These are phyloP conservation scores for Scleroderma citrinum DNA, from an alignment of 768 basidiomycete genomes.

Conservation along the genomic window DNA sequence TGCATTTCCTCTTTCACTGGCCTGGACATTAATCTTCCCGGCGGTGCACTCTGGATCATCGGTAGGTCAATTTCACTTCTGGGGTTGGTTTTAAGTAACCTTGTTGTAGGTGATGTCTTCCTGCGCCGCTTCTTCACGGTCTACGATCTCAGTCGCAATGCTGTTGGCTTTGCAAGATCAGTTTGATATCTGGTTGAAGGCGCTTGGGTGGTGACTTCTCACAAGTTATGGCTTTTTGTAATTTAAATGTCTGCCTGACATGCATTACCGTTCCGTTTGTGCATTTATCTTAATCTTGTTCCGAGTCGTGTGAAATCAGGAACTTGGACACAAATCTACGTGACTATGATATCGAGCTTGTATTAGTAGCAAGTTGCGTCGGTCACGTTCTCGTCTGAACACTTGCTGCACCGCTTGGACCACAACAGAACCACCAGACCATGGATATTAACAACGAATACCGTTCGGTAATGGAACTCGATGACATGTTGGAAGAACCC, in stretches of 20 bases:
- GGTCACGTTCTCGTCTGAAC: not conserved
- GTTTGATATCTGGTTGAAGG: constrained; percentile 16
- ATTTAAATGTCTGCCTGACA: not conserved
- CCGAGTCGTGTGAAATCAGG: no score
- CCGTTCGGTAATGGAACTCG: constrained; percentile 7
- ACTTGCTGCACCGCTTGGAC: not conserved
- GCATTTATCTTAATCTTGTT: no score
- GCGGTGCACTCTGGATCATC: constrained; percentile 82
- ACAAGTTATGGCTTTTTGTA: not conserved
- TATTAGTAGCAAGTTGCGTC: no score
- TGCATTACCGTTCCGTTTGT: no score
- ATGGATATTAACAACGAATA: not conserved
- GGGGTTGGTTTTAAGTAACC: constrained; percentile 5
- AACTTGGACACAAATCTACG: no score
- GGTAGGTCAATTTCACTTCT: constrained; percentile 40
- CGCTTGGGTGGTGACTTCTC: not conserved
- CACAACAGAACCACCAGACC: not conserved
- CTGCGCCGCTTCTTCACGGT: constrained; percentile 89
- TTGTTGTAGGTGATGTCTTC: constrained; percentile 70
- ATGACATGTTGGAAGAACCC: not conserved
- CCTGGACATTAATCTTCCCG: constrained; percentile 81
- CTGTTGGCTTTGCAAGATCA: constrained; percentile 76
- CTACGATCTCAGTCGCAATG: constrained; percentile 72
- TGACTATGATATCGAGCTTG: no score
- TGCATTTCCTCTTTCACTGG: constrained; percentile 94